Evolutionary conservation across 768 basidiomycete species (phyloP).

Genomic region (Cystofilobasidium macerans): DNA sequence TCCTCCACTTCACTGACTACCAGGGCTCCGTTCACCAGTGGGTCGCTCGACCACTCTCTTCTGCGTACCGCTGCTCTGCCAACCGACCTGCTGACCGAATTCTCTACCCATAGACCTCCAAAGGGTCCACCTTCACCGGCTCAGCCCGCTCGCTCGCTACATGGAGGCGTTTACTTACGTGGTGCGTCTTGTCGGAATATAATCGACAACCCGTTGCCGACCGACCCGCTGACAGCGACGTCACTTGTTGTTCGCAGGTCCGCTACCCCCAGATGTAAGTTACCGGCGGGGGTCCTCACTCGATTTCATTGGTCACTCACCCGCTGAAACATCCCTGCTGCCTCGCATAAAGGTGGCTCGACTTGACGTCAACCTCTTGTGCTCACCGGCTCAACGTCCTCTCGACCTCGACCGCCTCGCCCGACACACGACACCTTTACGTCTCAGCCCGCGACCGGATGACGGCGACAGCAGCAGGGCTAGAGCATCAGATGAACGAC

Average conservation of each 20-base stretch:
- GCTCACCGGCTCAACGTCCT: constrained; percentile 17
- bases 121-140: constrained; percentile 15
- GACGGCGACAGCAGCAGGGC: background rate
- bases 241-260: background rate
- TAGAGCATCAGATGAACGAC: background rate
- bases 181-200: no score
- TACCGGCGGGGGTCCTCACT: no score
- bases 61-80: no score
- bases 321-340: background rate
- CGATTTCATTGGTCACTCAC: no score
- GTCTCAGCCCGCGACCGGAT: background rate
- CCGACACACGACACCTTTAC: constrained; percentile 10
- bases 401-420: background rate
- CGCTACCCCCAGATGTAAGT: no score
- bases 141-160: constrained; percentile 9
- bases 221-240: background rate
- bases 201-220: no score
- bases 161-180: constrained; percentile 15
- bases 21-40: background rate
- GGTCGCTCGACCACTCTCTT: no score
- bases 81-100: no score
- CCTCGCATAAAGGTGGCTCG: constrained; percentile 9
- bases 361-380: constrained; percentile 16
- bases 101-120: background rate
- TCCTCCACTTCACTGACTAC: no score